Base-by-base conservation (phyloP, 495 filamentous ascomycete species). In the Daldinia loculata region DNA sequence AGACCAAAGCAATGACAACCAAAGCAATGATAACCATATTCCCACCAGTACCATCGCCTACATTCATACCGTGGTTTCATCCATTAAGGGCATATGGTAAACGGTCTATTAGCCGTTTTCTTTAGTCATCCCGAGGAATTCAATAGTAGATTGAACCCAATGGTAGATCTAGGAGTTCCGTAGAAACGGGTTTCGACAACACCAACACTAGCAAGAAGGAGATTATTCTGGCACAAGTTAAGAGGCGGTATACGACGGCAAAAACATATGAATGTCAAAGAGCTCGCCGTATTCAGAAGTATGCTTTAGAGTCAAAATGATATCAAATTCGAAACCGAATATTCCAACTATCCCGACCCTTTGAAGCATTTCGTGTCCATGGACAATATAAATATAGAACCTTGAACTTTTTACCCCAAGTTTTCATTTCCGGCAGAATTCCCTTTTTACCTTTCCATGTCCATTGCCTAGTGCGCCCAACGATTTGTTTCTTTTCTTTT, bases 1-100 rank as follows among this genome's bases (percentile, higher is more conserved):
- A 19, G 56, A 38, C 50, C 39, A 48, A 61, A 56, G 29, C 53
- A 56, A 56, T 56, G 29, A 34, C 12, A 56, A 0, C 14, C 30
- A 22, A 61, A 56, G 29, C 53, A 56, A 56, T 56, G 29, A 34
- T 6, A 56, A 0, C 14, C 30, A 22, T 56, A 34, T 34, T 36
- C 17, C 29, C 51, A 53, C 5, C 4, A 29, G 14, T 29, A 14
- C 17, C 9, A 11, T 48, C 8, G 8, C 43, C 17, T 48, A 48
- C 8, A 22, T 24, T 48, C 2, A 11, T 22, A 8, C 4, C 19
- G 43, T 12, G 4, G 19, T 24, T 48, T 11, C 19, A 24, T 48
- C 3, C 6, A 48, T 24, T 11, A 24, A 3, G 19, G 17, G 43
- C 6, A 45, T 17, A 1, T 45, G 15, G 2, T 22, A 6, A 45